These are phyloP conservation scores for Phytophthora tentaculata DNA, from an alignment of 352 stramenopile species.

Conservation along the genomic window DNA sequence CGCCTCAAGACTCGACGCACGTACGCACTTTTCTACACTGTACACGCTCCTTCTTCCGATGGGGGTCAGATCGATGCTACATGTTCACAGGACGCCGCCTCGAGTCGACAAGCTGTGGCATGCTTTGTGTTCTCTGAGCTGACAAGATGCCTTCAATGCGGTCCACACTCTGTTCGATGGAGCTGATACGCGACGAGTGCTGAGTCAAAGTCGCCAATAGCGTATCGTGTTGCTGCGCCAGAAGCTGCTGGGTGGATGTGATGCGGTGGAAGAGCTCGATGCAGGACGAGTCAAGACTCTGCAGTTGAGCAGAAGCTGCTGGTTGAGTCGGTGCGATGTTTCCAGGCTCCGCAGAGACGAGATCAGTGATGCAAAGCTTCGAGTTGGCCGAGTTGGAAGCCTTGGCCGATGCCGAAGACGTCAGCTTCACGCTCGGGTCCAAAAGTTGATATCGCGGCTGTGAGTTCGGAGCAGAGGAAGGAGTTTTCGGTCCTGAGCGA, in stretches of 20 bases:
- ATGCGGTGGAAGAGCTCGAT: constrained; percentile 68
- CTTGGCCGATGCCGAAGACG: constrained; percentile 21
- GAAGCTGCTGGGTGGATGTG: constrained; percentile 69
- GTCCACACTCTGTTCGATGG: constrained; percentile 54
- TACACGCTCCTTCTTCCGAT: constrained; percentile 19
- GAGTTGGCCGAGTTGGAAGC: constrained; percentile 13
- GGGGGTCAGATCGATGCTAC: constrained; percentile 9
- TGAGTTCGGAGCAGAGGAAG: constrained; percentile 12
- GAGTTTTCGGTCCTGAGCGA: constrained; percentile 15
- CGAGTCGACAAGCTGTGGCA: constrained; percentile 15
- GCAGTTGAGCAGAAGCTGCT: constrained; percentile 23
- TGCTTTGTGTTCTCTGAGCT: constrained; percentile 29
- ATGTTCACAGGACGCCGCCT: constrained; percentile 23
- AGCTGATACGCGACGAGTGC: constrained; percentile 57
- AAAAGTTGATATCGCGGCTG: constrained; percentile 40
- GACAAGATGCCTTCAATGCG: constrained; percentile 53
- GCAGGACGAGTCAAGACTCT: constrained; percentile 39
- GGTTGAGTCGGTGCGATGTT: constrained; percentile 8
- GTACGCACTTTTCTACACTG: constrained; percentile 25
- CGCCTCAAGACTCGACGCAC: constrained; percentile 17
- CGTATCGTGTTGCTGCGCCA: constrained; percentile 57
- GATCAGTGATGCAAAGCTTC: constrained; percentile 36
- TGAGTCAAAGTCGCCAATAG: constrained; percentile 51
- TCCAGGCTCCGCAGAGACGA: constrained; percentile 31
- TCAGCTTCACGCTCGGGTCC: constrained; percentile 34